These are phyloP conservation scores for Salvia rosmarinus DNA, from an alignment of 257 asterid genomes.

Conservation along the genomic window DNA sequence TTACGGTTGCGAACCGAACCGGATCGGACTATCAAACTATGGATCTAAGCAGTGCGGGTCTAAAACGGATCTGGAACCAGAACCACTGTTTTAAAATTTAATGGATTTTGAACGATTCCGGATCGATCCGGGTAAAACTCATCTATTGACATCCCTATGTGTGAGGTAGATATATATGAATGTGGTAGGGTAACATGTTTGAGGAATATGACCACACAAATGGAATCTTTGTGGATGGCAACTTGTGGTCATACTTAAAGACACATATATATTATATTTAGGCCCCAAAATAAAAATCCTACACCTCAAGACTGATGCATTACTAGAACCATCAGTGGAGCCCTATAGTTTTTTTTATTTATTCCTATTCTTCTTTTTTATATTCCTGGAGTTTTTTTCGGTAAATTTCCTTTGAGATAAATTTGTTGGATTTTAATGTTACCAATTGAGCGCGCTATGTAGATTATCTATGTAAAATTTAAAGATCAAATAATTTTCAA, in stretches of 20 bases:
- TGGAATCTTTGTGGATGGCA: slow-evolving; percentile 36
- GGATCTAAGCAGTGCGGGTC: too few species aligned
- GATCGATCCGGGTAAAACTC: too few species aligned
- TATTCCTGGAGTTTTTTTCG: neutral
- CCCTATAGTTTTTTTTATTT: neutral
- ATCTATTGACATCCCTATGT: too few species aligned
- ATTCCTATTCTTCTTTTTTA: neutral
- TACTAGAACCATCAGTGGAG: neutral
- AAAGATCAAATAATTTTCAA: neutral
- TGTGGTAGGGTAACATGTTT: slow-evolving; percentile 32
- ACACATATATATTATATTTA: neutral
- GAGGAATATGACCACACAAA: slow-evolving; percentile 30
- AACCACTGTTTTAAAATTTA: too few species aligned
- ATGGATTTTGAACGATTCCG: too few species aligned
- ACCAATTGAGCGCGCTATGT: neutral
- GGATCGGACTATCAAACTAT: too few species aligned
- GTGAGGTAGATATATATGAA: slow-evolving; percentile 21
- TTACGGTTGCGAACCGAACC: too few species aligned
- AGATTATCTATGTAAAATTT: too few species aligned
- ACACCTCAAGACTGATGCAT: neutral
- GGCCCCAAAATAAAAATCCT: neutral
- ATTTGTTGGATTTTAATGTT: neutral
- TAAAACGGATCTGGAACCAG: too few species aligned
- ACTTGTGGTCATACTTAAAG: slow-evolving; percentile 17
- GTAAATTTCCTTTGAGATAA: neutral